A percentile compares a stretch with the other conserved stretches of the same genome.
phyloP scores from a whole-genome alignment of 164 flowering plant species.

The Sextonia rubra region DNA sequence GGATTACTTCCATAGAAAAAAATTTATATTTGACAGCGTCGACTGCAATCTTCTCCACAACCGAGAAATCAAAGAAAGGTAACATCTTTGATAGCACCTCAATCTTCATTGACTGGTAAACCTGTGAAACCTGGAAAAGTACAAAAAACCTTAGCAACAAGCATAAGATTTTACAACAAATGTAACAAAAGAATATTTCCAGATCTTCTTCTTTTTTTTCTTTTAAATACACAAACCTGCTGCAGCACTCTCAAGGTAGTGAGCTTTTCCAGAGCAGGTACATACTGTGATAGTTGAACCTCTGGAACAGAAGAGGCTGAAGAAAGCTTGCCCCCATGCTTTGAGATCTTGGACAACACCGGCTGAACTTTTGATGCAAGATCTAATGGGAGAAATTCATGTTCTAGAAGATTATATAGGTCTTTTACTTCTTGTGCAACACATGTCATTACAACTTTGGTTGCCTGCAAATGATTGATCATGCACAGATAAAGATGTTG shows the following conservation, averaged over 20 bases:
- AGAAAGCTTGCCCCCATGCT: conserved; percentile 73
- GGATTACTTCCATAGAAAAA: conserved; percentile 74
- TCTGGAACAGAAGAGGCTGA: conserved; percentile 89
- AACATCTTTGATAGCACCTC: conserved; percentile 66
- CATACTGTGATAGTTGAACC: conserved; percentile 73
- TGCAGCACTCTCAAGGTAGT: conserved; percentile 78
- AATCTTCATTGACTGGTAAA: conserved; percentile 77
- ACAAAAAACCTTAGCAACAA: neutral
- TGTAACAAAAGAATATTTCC: neutral
- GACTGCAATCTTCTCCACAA: conserved; percentile 76
- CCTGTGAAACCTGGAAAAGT: conserved; percentile 67
- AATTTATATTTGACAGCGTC: conserved; percentile 80
- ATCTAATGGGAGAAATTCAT: conserved; percentile 76
- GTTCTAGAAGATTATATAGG: conserved; percentile 69
- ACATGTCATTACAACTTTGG: conserved; percentile 85
- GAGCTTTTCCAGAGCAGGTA: conserved; percentile 79
- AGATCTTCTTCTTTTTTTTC: neutral
- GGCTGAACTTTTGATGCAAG: conserved; percentile 72
- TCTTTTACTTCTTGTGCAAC: conserved; percentile 89
- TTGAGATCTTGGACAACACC: conserved; percentile 63
- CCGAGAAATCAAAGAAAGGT: conserved; percentile 69
- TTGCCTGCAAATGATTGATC: conserved; percentile 35
- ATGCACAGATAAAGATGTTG: neutral
- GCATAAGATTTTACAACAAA: neutral
- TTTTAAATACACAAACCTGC: conserved; percentile 46